These are phyloP conservation scores for Pichia paraexigua DNA, from an alignment of 805 yeast genomes.

Conservation along the genomic window DNA sequence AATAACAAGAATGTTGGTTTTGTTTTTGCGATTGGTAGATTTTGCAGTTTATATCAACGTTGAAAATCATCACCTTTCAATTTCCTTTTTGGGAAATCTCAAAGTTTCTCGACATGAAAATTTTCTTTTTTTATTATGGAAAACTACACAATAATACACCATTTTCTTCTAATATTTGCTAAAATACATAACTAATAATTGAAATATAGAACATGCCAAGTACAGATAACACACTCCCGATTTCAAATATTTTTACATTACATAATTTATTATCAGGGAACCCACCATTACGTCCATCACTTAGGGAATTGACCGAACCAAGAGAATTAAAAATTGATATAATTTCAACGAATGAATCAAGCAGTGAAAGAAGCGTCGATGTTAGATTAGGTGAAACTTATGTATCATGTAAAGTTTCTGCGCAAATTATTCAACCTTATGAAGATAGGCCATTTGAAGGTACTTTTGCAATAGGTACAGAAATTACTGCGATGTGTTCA, in stretches of 20 bases:
- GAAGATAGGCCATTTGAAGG: slow-evolving; percentile 96
- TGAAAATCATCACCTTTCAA: not conserved
- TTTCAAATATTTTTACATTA: slow-evolving; percentile 9
- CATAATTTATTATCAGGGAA: slow-evolving; percentile 8
- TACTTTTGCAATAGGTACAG: slow-evolving; percentile 72
- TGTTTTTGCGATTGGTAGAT: too few relatives aligned
- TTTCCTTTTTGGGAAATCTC: not conserved
- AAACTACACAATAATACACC: not conserved
- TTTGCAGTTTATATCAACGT: not conserved
- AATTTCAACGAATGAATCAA: slow-evolving; percentile 58
- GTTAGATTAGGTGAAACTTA: slow-evolving; percentile 70
- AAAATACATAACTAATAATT: not conserved
- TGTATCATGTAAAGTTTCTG: slow-evolving; percentile 63
- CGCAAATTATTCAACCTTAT: slow-evolving; percentile 69
- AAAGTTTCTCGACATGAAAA: not conserved
- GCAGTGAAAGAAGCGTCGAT: slow-evolving; percentile 50
- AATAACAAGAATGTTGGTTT: too few relatives aligned
- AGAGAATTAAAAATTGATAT: slow-evolving; percentile 27
- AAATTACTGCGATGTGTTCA: slow-evolving; percentile 84
- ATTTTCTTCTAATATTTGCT: not conserved
- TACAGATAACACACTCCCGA: slow-evolving; percentile 8
- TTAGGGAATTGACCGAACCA: slow-evolving; percentile 9
- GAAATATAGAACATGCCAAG: slow-evolving; percentile 3
- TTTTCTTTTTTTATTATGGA: not conserved
- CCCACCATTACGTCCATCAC: slow-evolving; percentile 11